Evolutionary conservation across 805 yeast species (phyloP).

Genomic region (Yamadazyma sp.): DNA sequence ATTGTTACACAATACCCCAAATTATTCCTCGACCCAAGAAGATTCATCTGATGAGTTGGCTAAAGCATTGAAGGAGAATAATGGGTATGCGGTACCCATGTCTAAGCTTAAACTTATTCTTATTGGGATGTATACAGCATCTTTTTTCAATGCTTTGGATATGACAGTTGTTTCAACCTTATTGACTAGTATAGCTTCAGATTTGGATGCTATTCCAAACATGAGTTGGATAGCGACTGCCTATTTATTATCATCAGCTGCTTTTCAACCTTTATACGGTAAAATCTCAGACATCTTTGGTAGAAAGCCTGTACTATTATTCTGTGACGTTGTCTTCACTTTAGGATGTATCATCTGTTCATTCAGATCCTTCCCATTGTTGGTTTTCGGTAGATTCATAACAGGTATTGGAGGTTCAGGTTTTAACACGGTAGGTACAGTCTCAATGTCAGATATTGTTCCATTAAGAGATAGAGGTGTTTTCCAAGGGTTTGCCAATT

Average conservation of each 20-base stretch:
- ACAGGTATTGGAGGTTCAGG: slow-evolving; percentile 96
- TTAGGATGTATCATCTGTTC: slow-evolving; percentile 56
- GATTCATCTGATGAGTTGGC: slow-evolving; percentile 2
- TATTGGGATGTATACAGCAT: slow-evolving; percentile 31
- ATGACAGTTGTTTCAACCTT: slow-evolving; percentile 66
- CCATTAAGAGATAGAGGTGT: slow-evolving; percentile 75
- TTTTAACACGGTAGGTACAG: slow-evolving; percentile 68
- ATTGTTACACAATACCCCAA: slow-evolving; percentile 3
- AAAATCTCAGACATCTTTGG: slow-evolving; percentile 73
- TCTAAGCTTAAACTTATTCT: slow-evolving; percentile 27
- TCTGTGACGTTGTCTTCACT: slow-evolving; percentile 55
- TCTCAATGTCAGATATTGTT: slow-evolving; percentile 72
- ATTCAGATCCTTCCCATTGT: slow-evolving; percentile 42
- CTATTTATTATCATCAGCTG: slow-evolving; percentile 63
- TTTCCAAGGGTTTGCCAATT: slow-evolving; percentile 79
- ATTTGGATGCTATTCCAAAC: slow-evolving; percentile 58
- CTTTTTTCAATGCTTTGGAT: slow-evolving; percentile 64
- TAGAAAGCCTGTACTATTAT: slow-evolving; percentile 48
- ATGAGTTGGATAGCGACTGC: slow-evolving; percentile 75
- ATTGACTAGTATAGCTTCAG: slow-evolving; percentile 64
- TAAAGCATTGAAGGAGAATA: slow-evolving; percentile 12
- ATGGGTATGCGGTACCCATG: slow-evolving; percentile 29
- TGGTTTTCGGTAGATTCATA: slow-evolving; percentile 62
- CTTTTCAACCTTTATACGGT: slow-evolving; percentile 73
- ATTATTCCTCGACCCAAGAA: slow-evolving; percentile 7